Base-by-base conservation (phyloP, 352 stramenopile species). In the Thraustotheca clavata region DNA sequence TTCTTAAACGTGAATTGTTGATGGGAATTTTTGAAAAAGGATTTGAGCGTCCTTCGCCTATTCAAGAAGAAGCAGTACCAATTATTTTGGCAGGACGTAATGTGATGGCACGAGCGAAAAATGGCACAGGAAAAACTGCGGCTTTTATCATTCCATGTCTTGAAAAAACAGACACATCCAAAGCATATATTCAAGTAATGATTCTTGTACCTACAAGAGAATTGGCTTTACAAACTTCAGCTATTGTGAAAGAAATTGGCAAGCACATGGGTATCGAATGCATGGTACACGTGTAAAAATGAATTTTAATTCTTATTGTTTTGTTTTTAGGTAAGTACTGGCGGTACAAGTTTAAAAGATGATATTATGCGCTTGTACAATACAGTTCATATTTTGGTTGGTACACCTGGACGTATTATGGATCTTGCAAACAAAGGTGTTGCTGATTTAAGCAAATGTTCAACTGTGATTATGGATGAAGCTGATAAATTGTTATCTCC, bases 1-100 rank as follows among this genome's bases (percentile, higher is more conserved):
- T 98, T 70, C 83, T 99, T 59, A 99, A 99, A 79, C 84, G 95
- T 52, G 96, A 99, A 68, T 81, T 99, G 52, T 77, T 99, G 26
- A 99, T 99, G 95, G 97, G 96, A 55, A 99, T 99, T 74, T 99
- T 99, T 67, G 96, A 99, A 71, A 99, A 99, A 72, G 97, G 97
- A 24, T 99, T 99, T 73, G 97, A 99, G 71, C 96, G 96, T 35
- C 97, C 97, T 33, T 98, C 92, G 32, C 96, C 97, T 14, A 98
- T 99, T 69, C 97, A 99, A 71, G 96, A 99, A 76, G 94, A 99
- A 72, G 96, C 96, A 14, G 98, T 99, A 62, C 97, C 97, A 18
- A 98, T 99, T 68, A 98, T 99, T 59, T 71, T 99, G 18, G 92
- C 97, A 7, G 97, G 98, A 40, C 82, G 95, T 29, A 99, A 99